A percentile compares a stretch with the other conserved stretches of the same genome.
Evolutionary conservation across 208 protist genomes (phyloP).

Genomic region (Trypanosoma rangeli): DNA sequence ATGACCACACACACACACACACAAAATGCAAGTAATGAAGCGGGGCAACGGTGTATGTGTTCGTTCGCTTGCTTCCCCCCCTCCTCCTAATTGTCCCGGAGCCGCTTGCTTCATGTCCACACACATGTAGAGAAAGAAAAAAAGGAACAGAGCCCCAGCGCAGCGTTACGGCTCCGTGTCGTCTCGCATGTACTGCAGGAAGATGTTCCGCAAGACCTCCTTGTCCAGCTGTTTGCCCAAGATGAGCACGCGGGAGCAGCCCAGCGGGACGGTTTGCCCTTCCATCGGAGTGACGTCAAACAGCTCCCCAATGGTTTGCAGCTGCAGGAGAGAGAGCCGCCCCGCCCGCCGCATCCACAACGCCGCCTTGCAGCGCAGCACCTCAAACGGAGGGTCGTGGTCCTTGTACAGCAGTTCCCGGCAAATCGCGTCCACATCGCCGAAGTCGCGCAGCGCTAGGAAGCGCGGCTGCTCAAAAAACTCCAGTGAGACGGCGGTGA

Average conservation of each 20-base stretch:
- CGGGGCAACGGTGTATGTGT: too few species aligned
- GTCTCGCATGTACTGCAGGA: constrained; percentile 50
- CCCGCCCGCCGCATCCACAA: constrained; percentile 65
- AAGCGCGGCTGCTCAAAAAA: constrained; percentile 46
- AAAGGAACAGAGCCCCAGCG: not conserved
- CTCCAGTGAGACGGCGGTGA: constrained; percentile 74
- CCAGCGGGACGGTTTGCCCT: constrained; percentile 61
- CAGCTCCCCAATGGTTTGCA: constrained; percentile 84
- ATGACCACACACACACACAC: too few species aligned
- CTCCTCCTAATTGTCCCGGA: not conserved
- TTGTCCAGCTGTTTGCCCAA: constrained; percentile 68
- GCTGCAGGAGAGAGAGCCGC: constrained; percentile 66
- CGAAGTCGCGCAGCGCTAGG: constrained; percentile 41
- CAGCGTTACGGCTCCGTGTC: not conserved
- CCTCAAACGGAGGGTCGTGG: constrained; percentile 71
- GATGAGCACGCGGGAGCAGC: constrained; percentile 71
- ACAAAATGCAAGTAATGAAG: too few species aligned
- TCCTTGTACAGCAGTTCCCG: constrained; percentile 72
- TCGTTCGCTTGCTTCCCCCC: not conserved
- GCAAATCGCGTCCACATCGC: constrained; percentile 73
- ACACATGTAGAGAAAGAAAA: not conserved
- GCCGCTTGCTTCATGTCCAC: too few species aligned
- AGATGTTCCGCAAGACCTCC: constrained; percentile 58
- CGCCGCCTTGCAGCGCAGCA: constrained; percentile 89
- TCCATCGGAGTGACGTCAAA: constrained; percentile 86